phyloP scores from a whole-genome alignment of 2,329 filamentous ascomycete genomes.

The Monosporascus sp. region DNA sequence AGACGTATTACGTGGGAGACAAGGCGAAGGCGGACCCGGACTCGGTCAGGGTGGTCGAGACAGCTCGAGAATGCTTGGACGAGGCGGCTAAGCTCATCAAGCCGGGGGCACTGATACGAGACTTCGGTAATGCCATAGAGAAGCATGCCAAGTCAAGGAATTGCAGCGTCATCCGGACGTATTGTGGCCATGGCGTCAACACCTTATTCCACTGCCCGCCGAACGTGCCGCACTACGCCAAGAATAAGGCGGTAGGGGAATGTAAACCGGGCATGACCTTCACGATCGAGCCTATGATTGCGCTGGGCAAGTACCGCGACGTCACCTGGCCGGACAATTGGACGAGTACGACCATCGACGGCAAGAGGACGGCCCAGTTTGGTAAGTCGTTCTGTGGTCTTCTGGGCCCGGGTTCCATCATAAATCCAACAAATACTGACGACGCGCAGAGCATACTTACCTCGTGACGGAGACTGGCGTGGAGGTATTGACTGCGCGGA shows the following conservation, averaged over 20 bases:
- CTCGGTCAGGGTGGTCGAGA: slow-evolving; percentile 83
- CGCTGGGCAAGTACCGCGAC: slow-evolving; percentile 82
- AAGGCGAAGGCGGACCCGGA: slow-evolving; percentile 80
- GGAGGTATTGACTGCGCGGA: slow-evolving; percentile 73
- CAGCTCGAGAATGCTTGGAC: slow-evolving; percentile 83
- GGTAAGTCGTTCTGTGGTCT: slow-evolving; percentile 44
- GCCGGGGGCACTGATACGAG: slow-evolving; percentile 85
- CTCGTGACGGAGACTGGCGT: slow-evolving; percentile 80
- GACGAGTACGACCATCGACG: slow-evolving; percentile 92
- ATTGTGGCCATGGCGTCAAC: slow-evolving; percentile 95
- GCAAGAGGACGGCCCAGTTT: slow-evolving; percentile 87
- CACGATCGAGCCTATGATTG: slow-evolving; percentile 98
- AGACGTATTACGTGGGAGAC: slow-evolving; percentile 96
- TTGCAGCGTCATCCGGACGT: slow-evolving; percentile 91
- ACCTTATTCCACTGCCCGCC: slow-evolving; percentile 88
- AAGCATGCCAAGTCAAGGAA: slow-evolving; percentile 81
- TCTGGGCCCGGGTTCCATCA: not conserved
- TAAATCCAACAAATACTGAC: not conserved
- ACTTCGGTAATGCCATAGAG: slow-evolving; percentile 92
- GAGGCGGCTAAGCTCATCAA: slow-evolving; percentile 88
- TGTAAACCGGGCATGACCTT: slow-evolving; percentile 98
- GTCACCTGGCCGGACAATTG: slow-evolving; percentile 98
- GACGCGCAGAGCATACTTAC: slow-evolving; percentile 64
- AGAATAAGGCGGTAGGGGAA: slow-evolving; percentile 94
- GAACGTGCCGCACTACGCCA: slow-evolving; percentile 94